Evolutionary conservation across 768 basidiomycete genomes (phyloP), one percentile per base, ranked within the genome.

Genomic region (Serpula lacrymans): DNA sequence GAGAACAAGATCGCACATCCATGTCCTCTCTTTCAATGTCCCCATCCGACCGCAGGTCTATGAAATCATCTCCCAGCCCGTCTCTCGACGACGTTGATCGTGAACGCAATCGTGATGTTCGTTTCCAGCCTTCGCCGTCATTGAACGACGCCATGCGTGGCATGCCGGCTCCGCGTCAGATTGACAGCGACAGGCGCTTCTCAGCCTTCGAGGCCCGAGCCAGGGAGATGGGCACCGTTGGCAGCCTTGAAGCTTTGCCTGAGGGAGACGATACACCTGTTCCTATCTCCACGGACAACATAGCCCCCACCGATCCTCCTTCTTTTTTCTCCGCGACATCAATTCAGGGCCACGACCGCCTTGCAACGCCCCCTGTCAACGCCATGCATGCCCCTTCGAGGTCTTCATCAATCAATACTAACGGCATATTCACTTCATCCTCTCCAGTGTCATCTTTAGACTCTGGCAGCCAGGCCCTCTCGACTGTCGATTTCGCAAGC

Each of bases 371-470:
- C 8, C 77, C 77, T 12, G 64, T 77, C 17, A 46, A 60, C 44
- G 49, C 64, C 35, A 58, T 48, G 46, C 47, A 48, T 37, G 60
- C 40, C 45, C 55, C 48, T 49, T 59, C 64, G 27, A 63, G 65
- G 33, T 60, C 73, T 2, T 59, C 71, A 6, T 68, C 72, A 3
- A 71, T 71, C 52, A 69, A 70, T 44, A 57, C 59, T 31, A 68
- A 57, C 13, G 69, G 70, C 21, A 64, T 70, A 21, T 71, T 76
- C 51, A 67, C 71, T 3, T 84, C 87, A 3, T 71, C 80, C 3
- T 90, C 88, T 2, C 88, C 88, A 6, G 84, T 80, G 14, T 89
- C 88, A 6, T 90, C 88, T 9, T 55, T 84, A 50, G 84, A 80
- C 57, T 89, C 88, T 9, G 80, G 74, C 37, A 84, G 82, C 50